These are phyloP conservation scores for Tephrocybe sp. DNA, from an alignment of 768 basidiomycete species.

Conservation along the genomic window DNA sequence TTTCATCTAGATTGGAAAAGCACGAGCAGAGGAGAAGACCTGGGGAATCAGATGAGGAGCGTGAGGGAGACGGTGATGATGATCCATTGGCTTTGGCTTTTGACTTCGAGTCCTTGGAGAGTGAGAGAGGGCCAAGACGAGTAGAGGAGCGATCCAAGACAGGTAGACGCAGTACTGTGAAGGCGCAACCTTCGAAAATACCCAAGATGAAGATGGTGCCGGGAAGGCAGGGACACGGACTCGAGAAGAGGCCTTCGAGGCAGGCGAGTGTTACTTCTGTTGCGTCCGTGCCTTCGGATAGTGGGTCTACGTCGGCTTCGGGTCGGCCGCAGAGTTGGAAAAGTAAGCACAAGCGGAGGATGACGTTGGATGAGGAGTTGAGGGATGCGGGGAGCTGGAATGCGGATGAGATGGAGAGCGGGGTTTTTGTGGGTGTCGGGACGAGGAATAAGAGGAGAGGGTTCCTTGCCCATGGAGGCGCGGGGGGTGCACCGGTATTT, in stretches of 20 bases:
- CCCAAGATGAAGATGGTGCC: background rate
- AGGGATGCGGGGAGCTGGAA: conserved; percentile 37
- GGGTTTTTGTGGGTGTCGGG: conserved; percentile 54
- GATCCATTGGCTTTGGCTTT: conserved; percentile 32
- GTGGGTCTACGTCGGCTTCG: conserved; percentile 4
- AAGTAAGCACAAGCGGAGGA: too few species aligned
- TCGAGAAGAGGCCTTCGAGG: background rate
- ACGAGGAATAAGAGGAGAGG: conserved; percentile 52
- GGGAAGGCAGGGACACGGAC: background rate
- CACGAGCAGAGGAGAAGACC: conserved; percentile 3
- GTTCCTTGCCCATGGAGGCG: conserved; percentile 76
- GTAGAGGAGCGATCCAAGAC: too few species aligned
- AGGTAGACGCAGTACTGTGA: background rate
- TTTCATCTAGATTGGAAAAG: too few species aligned
- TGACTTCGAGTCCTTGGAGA: conserved; percentile 24
- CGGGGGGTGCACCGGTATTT: conserved; percentile 67
- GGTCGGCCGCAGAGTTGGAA: conserved; percentile 19
- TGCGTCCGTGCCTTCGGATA: background rate
- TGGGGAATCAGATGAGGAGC: conserved; percentile 24
- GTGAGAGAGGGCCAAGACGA: background rate
- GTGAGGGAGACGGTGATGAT: conserved; percentile 16
- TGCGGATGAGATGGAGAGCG: conserved; percentile 48
- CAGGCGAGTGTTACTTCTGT: background rate
- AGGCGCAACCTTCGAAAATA: conserved; percentile 2
- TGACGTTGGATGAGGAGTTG: conserved; percentile 71